Evolutionary conservation across 1,284 basidiomycete genomes (phyloP), one percentile per base, ranked within the genome.

Genomic region (Cryptococcus hybrid): DNA sequence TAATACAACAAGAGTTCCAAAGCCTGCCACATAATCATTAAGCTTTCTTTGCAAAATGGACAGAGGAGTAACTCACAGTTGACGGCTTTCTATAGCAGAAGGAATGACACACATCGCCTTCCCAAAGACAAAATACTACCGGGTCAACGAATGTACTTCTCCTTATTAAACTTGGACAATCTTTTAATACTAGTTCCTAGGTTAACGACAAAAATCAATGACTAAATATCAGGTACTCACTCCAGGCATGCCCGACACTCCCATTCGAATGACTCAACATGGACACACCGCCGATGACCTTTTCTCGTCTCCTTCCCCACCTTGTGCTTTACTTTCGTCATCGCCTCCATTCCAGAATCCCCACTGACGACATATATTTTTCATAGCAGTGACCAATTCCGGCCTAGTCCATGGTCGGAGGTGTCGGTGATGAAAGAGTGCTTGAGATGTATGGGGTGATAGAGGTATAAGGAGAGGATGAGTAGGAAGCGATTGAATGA

Each of bases 121-220:
- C 90, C 90, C 91, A 93, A 5, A 88, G 85, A 74, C 89, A 91
- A 77, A 95, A 93, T 0, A 76, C 75, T 18, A 82, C 80, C 5
- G 92, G 91, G 70, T 96, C 92, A 37, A 92, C 86, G 69, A 95
- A 92, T 67, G 89, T 90, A 11, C 86, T 91, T 2, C 90, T 84
- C 2, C 79, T 78, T 47, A 88, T 78, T 65, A 94, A 80, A 44
- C 84, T 78, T 1, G 90, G 87, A 57, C 85, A 80, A 34, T 84
- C 83, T 77, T 94, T 94, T 51, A 95, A 80, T 70, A 94, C 69
- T 73, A 44, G 43, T 13, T 7, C 40, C 11, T 8, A 15, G 45
- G n/a, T 40, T 30, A 42, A 48, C 38, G 40, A 40, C 34, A 7
- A 6, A n/a, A 37, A 3, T 34, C 15, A 36, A 11, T 52, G n/a